phyloP scores from a whole-genome alignment of 129 eudicot species.

The Deinandra increscens region DNA sequence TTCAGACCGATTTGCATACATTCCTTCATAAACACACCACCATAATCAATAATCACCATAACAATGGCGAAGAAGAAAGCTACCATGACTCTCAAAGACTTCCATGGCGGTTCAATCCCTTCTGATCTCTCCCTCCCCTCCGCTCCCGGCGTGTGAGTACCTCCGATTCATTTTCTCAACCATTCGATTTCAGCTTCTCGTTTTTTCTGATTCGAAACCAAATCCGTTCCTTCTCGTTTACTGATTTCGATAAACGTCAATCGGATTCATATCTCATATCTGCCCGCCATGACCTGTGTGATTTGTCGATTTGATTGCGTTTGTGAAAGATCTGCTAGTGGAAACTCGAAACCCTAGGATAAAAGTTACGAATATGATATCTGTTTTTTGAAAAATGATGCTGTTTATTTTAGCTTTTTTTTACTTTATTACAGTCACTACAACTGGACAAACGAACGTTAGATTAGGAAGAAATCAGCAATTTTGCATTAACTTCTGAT shows the following conservation, averaged over 20 bases:
- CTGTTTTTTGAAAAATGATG: background rate
- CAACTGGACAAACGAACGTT: background rate
- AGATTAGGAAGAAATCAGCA: background rate
- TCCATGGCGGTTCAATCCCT: conserved; percentile 97
- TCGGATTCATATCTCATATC: conserved; percentile 34
- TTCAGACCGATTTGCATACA: conserved; percentile 11
- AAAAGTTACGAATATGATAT: background rate
- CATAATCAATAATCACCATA: conserved; percentile 4
- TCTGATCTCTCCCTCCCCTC: conserved; percentile 96
- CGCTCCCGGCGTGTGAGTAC: conserved; percentile 88
- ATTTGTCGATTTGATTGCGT: conserved; percentile 4
- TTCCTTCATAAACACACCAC: background rate
- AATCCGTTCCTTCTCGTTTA: conserved; percentile 9
- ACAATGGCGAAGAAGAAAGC: conserved; percentile 95
- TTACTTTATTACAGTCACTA: background rate
- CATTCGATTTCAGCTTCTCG: background rate
- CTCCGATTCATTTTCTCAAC: background rate
- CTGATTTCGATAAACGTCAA: background rate
- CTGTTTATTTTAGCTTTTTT: background rate
- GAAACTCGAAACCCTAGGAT: conserved; percentile 40
- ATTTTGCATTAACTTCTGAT: background rate
- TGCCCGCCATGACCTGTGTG: background rate
- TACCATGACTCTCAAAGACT: conserved; percentile 95
- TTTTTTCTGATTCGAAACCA: conserved; percentile 5
- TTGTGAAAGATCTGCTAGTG: conserved; percentile 28